Evolutionary conservation across 2,329 filamentous ascomycete genomes (phyloP), one percentile per base, ranked within the genome.

Genomic region (Parasarocladium wereldwijsianum): DNA sequence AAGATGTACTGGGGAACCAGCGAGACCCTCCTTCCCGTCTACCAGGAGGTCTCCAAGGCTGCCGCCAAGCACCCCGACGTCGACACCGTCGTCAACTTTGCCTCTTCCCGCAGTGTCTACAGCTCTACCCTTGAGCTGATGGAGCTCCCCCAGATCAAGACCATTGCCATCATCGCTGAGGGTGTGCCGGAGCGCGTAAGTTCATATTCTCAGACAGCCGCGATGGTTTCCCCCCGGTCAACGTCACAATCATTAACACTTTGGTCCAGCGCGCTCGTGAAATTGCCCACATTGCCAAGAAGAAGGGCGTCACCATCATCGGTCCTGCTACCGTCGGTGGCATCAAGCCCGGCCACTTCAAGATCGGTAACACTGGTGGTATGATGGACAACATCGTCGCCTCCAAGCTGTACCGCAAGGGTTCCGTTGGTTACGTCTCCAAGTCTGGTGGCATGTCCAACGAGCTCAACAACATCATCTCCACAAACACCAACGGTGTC

Each of bases 351-450:
- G 90, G 90, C 58, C 83, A 82, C 57, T 98, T 87, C 81, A 98
- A 96, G 76, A 98, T 98, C 43, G 90, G 90, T 58, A 98, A 98
- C 74, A 98, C 90, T 49, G 90, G 90, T 73, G 90, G 90, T 62
- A 98, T 98, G 90, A 98, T 98, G 90, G 90, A 98, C 74, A 98
- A 98, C 75, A 98, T 98, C 50, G 90, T 98, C 41, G 85, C 90
- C 46, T 96, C 90, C 57, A 98, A 98, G 77, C 83, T 98, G 38
- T 98, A 98, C 77, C 87, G 90, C 62, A 90, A 90, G 66, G 90
- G 90, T 48, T 96, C 90, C 46, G 86, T 98, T 43, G 90, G 84
- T 48, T 98, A 98, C 62, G 90, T 98, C 60, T 96, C 87, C 71
- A 98, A 98, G 73, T 98, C 90, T 35, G 90, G 90, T 55, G 90